Conservation (phyloP, 2,329 filamentous ascomycete species). For the Trichophyton schoenleinii region DNA sequence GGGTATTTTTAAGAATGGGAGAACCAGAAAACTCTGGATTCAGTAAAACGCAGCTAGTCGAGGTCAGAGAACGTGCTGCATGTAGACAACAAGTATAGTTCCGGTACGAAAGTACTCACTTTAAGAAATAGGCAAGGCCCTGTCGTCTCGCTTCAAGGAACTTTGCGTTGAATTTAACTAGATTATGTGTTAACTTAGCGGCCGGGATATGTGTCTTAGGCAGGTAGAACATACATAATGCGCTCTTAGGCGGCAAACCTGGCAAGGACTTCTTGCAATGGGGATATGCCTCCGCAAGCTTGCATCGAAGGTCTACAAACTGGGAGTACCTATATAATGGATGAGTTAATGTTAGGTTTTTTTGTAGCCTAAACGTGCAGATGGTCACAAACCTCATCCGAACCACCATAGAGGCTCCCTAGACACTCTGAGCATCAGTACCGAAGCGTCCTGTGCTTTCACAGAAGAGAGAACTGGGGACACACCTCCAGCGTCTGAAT, state of each 20-base stretch:
- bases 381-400: constrained; percentile 38
- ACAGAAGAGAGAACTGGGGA: constrained; percentile 15
- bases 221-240: constrained; percentile 54
- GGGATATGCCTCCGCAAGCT: constrained; percentile 69
- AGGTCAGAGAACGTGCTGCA: constrained; percentile 6
- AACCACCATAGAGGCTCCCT: constrained; percentile 47
- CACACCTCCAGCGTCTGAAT: constrained; percentile 74
- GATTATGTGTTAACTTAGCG: constrained; percentile 12
- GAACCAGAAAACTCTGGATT: constrained; percentile 90
- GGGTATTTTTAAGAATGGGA: constrained; percentile 81
- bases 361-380: constrained; percentile 13
- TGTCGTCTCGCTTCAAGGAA: constrained; percentile 76
- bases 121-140: constrained; percentile 83
- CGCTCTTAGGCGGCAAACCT: constrained; percentile 77
- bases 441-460: constrained; percentile 1
- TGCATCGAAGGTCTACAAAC: constrained; percentile 68
- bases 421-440: constrained; percentile 14
- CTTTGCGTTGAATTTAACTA: constrained; percentile 57
- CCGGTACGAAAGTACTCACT: constrained; percentile 44
- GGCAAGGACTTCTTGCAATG: constrained; percentile 75
- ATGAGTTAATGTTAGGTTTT: background rate
- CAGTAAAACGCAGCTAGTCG: constrained; percentile 64
- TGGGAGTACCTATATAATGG: constrained; percentile 62
- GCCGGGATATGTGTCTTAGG: background rate
- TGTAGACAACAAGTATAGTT: background rate